Conservation (phyloP, 2,329 filamentous ascomycete genomes). For the Colletotrichum sp. region DNA sequence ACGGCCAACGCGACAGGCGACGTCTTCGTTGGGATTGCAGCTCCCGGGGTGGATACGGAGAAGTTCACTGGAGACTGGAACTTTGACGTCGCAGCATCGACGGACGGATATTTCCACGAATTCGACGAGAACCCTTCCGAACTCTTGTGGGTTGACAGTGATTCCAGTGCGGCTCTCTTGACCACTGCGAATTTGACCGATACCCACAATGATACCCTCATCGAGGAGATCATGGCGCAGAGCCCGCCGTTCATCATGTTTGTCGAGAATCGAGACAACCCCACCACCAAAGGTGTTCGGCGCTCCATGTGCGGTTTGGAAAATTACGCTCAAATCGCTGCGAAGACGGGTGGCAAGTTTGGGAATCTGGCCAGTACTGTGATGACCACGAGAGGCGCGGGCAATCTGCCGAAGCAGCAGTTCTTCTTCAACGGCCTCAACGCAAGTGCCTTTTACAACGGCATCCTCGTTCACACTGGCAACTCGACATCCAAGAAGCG, state of each 20-base stretch:
- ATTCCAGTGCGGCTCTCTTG: slow-evolving; percentile 78
- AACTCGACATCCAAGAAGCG: slow-evolving; percentile 47
- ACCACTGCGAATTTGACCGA: slow-evolving; percentile 76
- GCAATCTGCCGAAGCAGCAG: slow-evolving; percentile 79
- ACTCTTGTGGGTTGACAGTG: slow-evolving; percentile 84
- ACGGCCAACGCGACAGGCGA: slow-evolving; percentile 66
- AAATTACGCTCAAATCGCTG: slow-evolving; percentile 66
- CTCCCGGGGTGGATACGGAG: slow-evolving; percentile 65
- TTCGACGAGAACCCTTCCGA: slow-evolving; percentile 60
- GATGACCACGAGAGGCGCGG: slow-evolving; percentile 72
- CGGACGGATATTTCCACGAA: slow-evolving; percentile 77
- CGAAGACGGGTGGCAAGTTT: slow-evolving; percentile 56
- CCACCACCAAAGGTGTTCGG: slow-evolving; percentile 69
- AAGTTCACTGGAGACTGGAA: slow-evolving; percentile 72
- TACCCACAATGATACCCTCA: slow-evolving; percentile 50
- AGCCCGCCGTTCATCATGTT: slow-evolving; percentile 78
- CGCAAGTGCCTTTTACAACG: slow-evolving; percentile 72
- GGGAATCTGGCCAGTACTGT: slow-evolving; percentile 57
- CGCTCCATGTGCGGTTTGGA: slow-evolving; percentile 84
- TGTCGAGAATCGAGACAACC: slow-evolving; percentile 66
- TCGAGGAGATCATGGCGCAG: slow-evolving; percentile 59
- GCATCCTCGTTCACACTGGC: slow-evolving; percentile 70
- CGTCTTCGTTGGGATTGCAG: slow-evolving; percentile 78
- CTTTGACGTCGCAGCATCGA: slow-evolving; percentile 82
- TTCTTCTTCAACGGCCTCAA: slow-evolving; percentile 84